phyloP scores from a whole-genome alignment of 2,329 filamentous ascomycete genomes.

The Biscogniauxia marginata region DNA sequence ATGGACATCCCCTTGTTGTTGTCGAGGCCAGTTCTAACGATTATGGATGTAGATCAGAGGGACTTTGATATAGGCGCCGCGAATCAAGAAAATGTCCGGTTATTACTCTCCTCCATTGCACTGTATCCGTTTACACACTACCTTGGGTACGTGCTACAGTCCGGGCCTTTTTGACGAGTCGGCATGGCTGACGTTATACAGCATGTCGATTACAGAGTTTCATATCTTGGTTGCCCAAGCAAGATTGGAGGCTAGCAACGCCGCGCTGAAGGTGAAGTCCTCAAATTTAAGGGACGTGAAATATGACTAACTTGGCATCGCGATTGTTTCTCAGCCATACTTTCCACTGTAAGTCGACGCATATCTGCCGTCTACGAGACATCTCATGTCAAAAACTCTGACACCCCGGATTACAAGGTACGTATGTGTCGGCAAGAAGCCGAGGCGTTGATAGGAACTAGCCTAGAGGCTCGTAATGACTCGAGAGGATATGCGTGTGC shows the following conservation, averaged over 20 bases:
- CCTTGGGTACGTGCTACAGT: slow-evolving; percentile 40
- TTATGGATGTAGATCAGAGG: slow-evolving; percentile 42
- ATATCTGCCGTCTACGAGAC: neutral
- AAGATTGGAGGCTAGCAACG: slow-evolving; percentile 44
- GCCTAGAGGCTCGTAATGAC: neutral
- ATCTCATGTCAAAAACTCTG: slow-evolving; percentile 6
- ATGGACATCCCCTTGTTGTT: slow-evolving; percentile 25
- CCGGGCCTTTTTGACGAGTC: slow-evolving; percentile 1
- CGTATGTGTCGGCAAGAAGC: slow-evolving; percentile 62
- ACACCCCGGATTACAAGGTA: slow-evolving; percentile 43
- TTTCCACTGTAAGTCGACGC: slow-evolving; percentile 55
- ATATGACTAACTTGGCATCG: neutral
- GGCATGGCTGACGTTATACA: slow-evolving; percentile 28
- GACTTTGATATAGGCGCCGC: slow-evolving; percentile 52
- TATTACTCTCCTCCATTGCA: slow-evolving; percentile 53
- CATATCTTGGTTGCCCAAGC: slow-evolving; percentile 53
- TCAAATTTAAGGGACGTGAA: neutral
- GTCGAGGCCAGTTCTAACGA: slow-evolving; percentile 14
- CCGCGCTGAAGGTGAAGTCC: slow-evolving; percentile 52
- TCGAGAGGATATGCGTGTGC: slow-evolving; percentile 4
- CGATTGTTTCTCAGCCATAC: slow-evolving; percentile 47
- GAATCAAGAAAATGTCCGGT: slow-evolving; percentile 54
- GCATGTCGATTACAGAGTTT: slow-evolving; percentile 58
- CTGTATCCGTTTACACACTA: slow-evolving; percentile 56
- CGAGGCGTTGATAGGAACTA: slow-evolving; percentile 30